Percentiles rank a stretch among this genome's conserved stretches.
Conservation (phyloP, 2,329 filamentous ascomycete genomes). For the Chaetomium strumarium region DNA sequence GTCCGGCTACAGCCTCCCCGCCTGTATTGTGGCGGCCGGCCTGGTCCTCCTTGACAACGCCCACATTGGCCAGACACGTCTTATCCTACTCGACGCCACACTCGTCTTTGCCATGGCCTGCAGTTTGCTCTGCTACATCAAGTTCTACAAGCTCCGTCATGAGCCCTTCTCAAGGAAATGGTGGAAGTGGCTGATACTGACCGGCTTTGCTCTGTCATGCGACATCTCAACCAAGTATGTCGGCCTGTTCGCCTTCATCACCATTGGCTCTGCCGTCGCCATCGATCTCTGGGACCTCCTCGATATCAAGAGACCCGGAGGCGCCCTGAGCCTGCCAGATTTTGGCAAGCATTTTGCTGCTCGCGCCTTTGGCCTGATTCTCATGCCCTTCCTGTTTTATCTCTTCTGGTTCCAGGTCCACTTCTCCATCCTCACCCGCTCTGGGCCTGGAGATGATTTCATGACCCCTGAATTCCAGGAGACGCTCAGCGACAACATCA, state of each 20-base stretch:
- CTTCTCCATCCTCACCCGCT: constrained; percentile 80
- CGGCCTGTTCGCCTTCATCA: constrained; percentile 92
- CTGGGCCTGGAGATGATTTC: constrained; percentile 94
- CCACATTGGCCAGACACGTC: constrained; percentile 89
- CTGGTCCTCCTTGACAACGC: constrained; percentile 94
- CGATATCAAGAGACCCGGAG: constrained; percentile 77
- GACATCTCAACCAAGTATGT: constrained; percentile 99
- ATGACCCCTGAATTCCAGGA: constrained; percentile 99
- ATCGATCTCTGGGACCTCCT: constrained; percentile 95
- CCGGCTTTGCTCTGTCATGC: constrained; percentile 89
- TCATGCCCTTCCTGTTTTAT: constrained; percentile 95
- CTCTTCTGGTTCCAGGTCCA: constrained; percentile 99
- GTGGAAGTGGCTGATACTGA: constrained; percentile 99
- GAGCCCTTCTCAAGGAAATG: constrained; percentile 88
- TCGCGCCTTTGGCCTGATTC: constrained; percentile 75
- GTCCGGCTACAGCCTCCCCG: constrained; percentile 92
- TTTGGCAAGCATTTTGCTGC: constrained; percentile 89
- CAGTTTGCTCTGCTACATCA: constrained; percentile 88
- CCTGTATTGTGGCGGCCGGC: constrained; percentile 78
- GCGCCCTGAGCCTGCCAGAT: constrained; percentile 69
- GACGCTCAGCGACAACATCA: constrained; percentile 88
- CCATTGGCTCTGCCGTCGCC: constrained; percentile 85
- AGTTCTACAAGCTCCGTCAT: constrained; percentile 95
- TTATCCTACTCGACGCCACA: constrained; percentile 92
- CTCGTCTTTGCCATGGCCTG: constrained; percentile 94